Conservation (phyloP, 2,329 filamentous ascomycete genomes). For the Aspergillus sp. region DNA sequence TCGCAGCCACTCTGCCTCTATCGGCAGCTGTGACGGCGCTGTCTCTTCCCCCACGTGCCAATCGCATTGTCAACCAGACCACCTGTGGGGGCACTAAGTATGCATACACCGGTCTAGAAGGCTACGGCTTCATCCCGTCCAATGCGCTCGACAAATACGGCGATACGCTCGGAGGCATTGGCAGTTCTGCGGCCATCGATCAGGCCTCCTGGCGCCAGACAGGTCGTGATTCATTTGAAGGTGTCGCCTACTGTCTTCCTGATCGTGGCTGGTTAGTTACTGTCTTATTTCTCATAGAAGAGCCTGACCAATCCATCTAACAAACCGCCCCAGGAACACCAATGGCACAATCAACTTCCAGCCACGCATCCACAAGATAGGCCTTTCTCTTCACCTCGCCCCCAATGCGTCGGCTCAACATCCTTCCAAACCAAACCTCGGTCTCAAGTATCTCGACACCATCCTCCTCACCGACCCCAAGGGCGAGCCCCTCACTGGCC, state of each 20-base stretch:
- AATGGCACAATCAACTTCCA: constrained; percentile 69
- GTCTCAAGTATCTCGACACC: constrained; percentile 63
- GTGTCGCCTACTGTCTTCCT: constrained; percentile 62
- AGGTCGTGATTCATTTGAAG: constrained; percentile 55
- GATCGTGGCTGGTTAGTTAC: constrained; percentile 63
- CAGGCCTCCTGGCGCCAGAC: constrained; percentile 58
- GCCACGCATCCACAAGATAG: constrained; percentile 67
- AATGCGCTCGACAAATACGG: constrained; percentile 65
- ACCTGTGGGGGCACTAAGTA: constrained; percentile 63
- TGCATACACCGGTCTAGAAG: constrained; percentile 65
- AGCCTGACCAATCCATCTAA: not conserved
- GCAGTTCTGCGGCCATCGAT: constrained; percentile 65
- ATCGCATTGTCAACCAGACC: constrained; percentile 45
- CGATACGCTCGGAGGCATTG: constrained; percentile 68
- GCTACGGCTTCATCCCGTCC: constrained; percentile 62
- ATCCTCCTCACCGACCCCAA: constrained; percentile 64
- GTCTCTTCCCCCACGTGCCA: not conserved
- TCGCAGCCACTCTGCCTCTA: constrained; percentile 15
- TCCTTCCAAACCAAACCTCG: constrained; percentile 61
- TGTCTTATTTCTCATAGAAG: not conserved
- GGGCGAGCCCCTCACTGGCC: constrained; percentile 61
- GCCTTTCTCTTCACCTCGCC: constrained; percentile 57
- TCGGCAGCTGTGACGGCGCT: constrained; percentile 17
- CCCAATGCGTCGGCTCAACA: constrained; percentile 51
- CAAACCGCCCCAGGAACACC: constrained; percentile 55